These are phyloP conservation scores for Rhodotorula babjevae DNA, from an alignment of 768 basidiomycete species.

Conservation along the genomic window DNA sequence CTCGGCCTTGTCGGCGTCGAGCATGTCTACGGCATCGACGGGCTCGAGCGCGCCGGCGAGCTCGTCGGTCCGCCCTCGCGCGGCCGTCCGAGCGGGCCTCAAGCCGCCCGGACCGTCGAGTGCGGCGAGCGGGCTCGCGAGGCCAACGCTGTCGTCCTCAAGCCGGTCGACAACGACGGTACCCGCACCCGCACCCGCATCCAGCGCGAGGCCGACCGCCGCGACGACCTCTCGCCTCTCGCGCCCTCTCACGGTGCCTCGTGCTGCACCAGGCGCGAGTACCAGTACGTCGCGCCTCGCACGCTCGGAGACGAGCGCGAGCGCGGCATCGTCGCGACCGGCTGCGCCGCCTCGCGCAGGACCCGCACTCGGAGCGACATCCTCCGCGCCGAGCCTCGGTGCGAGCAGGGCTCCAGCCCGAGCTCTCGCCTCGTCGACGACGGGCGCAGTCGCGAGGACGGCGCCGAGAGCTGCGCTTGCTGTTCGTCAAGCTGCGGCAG, in stretches of 20 bases:
- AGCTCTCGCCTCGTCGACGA: not conserved
- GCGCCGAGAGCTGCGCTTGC: constrained; percentile 7
- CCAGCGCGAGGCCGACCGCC: not conserved
- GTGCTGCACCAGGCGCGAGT: not conserved
- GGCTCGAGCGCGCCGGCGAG: not conserved
- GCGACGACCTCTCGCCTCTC: not conserved
- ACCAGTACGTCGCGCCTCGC: not conserved
- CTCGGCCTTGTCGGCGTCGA: not conserved
- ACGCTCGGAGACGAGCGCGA: not conserved
- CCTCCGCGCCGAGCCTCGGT: not conserved
- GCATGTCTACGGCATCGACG: not conserved
- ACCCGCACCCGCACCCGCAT: not conserved
- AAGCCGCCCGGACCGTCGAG: not conserved
- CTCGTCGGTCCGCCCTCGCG: not conserved
- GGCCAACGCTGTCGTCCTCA: not conserved
- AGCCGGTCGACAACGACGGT: not conserved
- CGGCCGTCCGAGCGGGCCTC: not conserved
- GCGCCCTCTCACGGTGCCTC: not conserved
- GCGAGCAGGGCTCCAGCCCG: not conserved
- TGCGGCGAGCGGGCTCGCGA: not conserved
- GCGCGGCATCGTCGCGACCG: not conserved
- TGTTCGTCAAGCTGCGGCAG: not conserved
- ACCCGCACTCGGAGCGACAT: not conserved
- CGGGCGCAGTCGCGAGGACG: too few species aligned
- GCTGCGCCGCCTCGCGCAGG: too few species aligned